These are phyloP conservation scores for Paxillus rubicundulus DNA, from an alignment of 768 basidiomycete genomes.

Conservation along the genomic window DNA sequence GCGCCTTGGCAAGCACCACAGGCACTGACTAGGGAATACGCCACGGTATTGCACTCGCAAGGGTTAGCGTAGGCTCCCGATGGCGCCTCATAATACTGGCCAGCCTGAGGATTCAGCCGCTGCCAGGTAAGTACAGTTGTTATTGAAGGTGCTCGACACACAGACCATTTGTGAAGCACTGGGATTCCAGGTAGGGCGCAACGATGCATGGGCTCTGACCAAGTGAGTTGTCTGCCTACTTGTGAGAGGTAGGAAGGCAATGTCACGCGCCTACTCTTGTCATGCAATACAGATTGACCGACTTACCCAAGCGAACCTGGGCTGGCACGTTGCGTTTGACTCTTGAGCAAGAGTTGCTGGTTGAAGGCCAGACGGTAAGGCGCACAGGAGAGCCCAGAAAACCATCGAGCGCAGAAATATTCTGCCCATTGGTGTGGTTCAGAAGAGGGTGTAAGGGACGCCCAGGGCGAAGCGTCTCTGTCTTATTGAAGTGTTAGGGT, in stretches of 20 bases:
- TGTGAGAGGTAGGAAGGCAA: neutral
- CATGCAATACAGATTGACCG: too few relatives aligned
- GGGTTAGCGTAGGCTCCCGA: slow-evolving; percentile 25
- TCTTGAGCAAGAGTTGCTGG: too few relatives aligned
- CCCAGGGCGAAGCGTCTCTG: too few relatives aligned
- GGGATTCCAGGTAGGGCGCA: slow-evolving; percentile 35
- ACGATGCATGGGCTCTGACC: slow-evolving; percentile 43
- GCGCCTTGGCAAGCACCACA: slow-evolving; percentile 32
- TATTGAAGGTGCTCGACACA: neutral
- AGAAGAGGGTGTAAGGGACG: too few relatives aligned
- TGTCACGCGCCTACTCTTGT: neutral
- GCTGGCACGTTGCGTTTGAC: too few relatives aligned
- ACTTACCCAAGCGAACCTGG: neutral
- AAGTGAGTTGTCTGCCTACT: slow-evolving; percentile 5
- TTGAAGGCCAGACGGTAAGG: too few relatives aligned
- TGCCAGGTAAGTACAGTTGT: neutral
- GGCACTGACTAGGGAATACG: slow-evolving; percentile 34
- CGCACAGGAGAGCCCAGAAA: too few relatives aligned
- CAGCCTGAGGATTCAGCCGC: slow-evolving; percentile 10
- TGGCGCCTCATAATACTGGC: slow-evolving; percentile 42
- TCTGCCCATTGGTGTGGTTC: too few relatives aligned
- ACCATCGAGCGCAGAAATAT: too few relatives aligned
- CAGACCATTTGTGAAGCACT: slow-evolving; percentile 1
- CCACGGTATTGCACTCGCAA: slow-evolving; percentile 33
- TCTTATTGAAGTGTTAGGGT: too few relatives aligned